phyloP scores from a whole-genome alignment of 257 asterid genomes.

The Lantana camara region DNA sequence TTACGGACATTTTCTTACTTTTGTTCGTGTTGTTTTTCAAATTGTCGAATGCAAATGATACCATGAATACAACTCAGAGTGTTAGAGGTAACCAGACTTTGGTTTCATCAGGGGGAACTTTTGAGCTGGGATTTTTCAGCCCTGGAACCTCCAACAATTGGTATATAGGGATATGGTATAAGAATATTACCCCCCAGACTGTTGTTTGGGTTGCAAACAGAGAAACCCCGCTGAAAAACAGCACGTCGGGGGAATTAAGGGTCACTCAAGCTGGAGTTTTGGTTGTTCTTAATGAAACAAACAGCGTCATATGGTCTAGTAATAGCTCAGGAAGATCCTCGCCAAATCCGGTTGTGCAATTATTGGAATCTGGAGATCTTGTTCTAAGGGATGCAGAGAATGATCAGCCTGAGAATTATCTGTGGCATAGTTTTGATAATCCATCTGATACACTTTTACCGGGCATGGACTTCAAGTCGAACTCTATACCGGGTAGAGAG shows the following conservation, averaged over 20 bases:
- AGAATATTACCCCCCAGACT: too few species aligned
- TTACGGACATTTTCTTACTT: too few species aligned
- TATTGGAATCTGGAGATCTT: conserved; percentile 45
- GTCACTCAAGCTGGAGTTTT: conserved; percentile 26
- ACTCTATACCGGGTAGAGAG: conserved; percentile 32
- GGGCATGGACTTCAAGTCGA: background rate
- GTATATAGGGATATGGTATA: too few species aligned
- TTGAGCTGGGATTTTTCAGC: too few species aligned
- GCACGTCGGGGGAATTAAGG: conserved; percentile 24
- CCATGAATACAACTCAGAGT: too few species aligned
- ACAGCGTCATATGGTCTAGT: conserved; percentile 35
- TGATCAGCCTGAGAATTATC: conserved; percentile 7
- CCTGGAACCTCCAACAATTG: too few species aligned
- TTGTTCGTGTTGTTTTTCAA: too few species aligned
- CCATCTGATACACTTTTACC: conserved; percentile 40
- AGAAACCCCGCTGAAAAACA: conserved; percentile 20
- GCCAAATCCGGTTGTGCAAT: conserved; percentile 29
- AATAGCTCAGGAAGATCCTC: conserved; percentile 29
- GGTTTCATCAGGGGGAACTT: too few species aligned
- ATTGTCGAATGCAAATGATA: too few species aligned
- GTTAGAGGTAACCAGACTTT: too few species aligned
- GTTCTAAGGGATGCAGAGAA: conserved; percentile 34
- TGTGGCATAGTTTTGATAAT: conserved; percentile 47
- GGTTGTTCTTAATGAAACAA: conserved; percentile 28
- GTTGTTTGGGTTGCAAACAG: background rate